Conservation (phyloP, 2,329 filamentous ascomycete species). For the Phialocephala sp. region DNA sequence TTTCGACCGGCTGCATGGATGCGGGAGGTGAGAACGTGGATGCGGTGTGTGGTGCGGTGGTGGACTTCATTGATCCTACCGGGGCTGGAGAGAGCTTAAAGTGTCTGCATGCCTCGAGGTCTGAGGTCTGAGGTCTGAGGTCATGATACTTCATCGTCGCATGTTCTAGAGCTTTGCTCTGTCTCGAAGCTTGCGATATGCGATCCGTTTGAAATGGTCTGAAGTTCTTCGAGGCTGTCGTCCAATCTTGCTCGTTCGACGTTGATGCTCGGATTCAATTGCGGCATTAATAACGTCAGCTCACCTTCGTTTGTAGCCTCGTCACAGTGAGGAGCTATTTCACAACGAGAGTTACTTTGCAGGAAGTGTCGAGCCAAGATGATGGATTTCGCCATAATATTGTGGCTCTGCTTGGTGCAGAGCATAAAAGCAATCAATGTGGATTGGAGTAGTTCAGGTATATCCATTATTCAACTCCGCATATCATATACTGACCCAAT, state of each 20-base stretch:
- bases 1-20: neutral
- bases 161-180: neutral
- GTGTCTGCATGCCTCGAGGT: constrained; percentile 1
- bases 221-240: neutral
- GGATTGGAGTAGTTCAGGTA: constrained; percentile 6
- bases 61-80: neutral
- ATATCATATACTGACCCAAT: constrained; percentile 44
- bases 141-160: neutral
- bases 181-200: neutral
- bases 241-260: neutral
- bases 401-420: constrained; percentile 1
- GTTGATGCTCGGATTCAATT: neutral
- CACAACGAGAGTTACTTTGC: neutral
- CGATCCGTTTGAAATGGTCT: neutral
- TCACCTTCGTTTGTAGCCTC: neutral
- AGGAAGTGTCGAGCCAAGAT: neutral
- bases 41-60: neutral
- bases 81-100: neutral
- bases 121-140: neutral
- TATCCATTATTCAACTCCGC: neutral
- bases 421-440: constrained; percentile 23
- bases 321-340: neutral
- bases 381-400: neutral
- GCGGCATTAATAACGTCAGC: neutral
- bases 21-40: neutral